Conservation (phyloP, 352 stramenopile species). For the Pythium folliculosum region DNA sequence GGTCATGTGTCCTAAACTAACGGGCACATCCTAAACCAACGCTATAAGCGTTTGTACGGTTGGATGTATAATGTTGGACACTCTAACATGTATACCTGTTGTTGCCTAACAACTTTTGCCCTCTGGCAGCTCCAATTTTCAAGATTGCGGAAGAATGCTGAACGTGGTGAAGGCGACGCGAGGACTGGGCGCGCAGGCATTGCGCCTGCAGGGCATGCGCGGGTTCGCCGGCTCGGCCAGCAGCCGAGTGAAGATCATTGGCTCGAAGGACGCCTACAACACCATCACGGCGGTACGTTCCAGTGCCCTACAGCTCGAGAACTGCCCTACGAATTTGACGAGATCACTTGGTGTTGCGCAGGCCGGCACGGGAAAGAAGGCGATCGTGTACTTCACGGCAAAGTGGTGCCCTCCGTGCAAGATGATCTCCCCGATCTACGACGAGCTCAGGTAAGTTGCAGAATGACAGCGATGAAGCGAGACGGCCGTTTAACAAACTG, state of each 20-base stretch:
- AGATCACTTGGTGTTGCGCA: constrained; percentile 19
- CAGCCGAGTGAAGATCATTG: constrained; percentile 76
- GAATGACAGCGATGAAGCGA: no score
- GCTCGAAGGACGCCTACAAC: constrained; percentile 72
- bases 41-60: background rate
- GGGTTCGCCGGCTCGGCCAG: constrained; percentile 39
- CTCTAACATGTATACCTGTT: background rate
- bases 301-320: background rate
- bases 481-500: no score
- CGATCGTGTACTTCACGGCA: constrained; percentile 90
- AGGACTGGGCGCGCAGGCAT: constrained; percentile 23
- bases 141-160: constrained; percentile 26
- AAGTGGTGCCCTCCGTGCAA: constrained; percentile 92
- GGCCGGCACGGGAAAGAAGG: constrained; percentile 63
- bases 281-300: constrained; percentile 60
- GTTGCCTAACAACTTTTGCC: background rate
- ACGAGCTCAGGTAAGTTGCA: constrained; percentile 80
- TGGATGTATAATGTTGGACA: background rate
- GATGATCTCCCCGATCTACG: constrained; percentile 88
- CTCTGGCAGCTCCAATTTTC: background rate
- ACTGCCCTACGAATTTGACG: no score
- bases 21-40: constrained; percentile 14
- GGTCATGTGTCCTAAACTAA: constrained; percentile 1
- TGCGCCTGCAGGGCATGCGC: constrained; percentile 33
- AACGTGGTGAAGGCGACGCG: constrained; percentile 31